These are phyloP conservation scores for Entrophospora sp. DNA, from an alignment of 192 early-diverging fungal species.

Conservation along the genomic window DNA sequence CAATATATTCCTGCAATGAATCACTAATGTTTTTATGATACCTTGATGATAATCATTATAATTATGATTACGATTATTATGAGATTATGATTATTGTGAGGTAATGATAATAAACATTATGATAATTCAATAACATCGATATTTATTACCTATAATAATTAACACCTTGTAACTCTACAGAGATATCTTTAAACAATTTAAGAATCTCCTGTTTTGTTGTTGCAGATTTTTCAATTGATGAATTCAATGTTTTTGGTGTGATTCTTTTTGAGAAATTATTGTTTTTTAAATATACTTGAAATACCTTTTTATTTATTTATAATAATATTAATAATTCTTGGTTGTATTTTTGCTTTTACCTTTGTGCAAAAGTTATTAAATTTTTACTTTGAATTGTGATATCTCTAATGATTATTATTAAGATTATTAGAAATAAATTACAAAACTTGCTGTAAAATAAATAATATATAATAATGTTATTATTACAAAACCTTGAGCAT, in stretches of 20 bases:
- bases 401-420: conserved; percentile 27
- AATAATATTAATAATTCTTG: neutral
- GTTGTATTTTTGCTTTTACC: conserved; percentile 13
- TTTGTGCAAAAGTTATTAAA: conserved; percentile 32
- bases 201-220: conserved; percentile 26
- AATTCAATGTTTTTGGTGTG: conserved; percentile 6
- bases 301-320: neutral
- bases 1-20: conserved; percentile 38
- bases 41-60: conserved; percentile 3
- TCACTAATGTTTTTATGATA: conserved; percentile 28
- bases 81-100: no score
- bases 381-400: conserved; percentile 36
- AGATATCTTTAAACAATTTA: conserved; percentile 22
- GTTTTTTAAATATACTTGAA: neutral
- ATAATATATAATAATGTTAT: neutral
- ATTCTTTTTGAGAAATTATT: neutral
- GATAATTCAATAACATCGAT: neutral
- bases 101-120: neutral
- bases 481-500: conserved; percentile 8
- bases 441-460: no score
- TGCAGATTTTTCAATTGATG: conserved; percentile 24
- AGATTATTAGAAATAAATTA: neutral
- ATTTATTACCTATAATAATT: conserved; percentile 33
- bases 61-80: no score
- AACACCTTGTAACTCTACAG: conserved; percentile 27